Base-by-base conservation (phyloP, 306 rosid species). In the Sicyos baderoa region DNA sequence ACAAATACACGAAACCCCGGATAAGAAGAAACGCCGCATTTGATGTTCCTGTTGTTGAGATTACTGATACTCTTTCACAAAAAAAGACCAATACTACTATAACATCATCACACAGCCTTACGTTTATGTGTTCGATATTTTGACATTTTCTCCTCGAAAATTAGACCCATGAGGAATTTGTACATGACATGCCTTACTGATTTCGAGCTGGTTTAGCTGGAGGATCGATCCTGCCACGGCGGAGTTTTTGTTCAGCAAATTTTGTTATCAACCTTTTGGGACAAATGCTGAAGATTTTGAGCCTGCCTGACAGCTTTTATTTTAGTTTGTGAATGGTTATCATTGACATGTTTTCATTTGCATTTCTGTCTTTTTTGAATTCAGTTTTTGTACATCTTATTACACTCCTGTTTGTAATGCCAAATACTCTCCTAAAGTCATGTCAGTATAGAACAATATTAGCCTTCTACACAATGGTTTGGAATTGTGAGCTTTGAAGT, bases 1-100 rank as follows among this genome's bases (percentile, higher is more conserved):
- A 12, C 97, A 93, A 77, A 88, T 86, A 44, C 91, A 88, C 64
- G 80, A 93, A 13, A 89, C 97, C 18, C 98, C 97, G 9, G 86
- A 88, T 72, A 89, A 84, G 78, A 91, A 92, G 86, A 93, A 84
- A 77, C 91, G 93, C 0, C 86, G 86, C 44, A 57, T 48, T 15
- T 50, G 75, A 75, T 40, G 47, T 47, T 21, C 18, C 54, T 66
- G 10, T 32, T 23, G 52, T 19, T 50, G 22, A 16, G 54, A 44
- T 66, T 47, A 45, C 71, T 14, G 2, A 51, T 51, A 21, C 11
- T 51, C 45, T 66, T 71, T 44, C 32, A 16, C 35, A 75, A 17
- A 55, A 25, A 9, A 19, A 13, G 27, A 68, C 32, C 6, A 32
- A 4, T 47, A 29, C 17, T 72, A 16, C 68, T 58, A 23, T 45